These are phyloP conservation scores for Melampsora abietis-canadensis DNA, from an alignment of 1,284 basidiomycete genomes.

Conservation along the genomic window DNA sequence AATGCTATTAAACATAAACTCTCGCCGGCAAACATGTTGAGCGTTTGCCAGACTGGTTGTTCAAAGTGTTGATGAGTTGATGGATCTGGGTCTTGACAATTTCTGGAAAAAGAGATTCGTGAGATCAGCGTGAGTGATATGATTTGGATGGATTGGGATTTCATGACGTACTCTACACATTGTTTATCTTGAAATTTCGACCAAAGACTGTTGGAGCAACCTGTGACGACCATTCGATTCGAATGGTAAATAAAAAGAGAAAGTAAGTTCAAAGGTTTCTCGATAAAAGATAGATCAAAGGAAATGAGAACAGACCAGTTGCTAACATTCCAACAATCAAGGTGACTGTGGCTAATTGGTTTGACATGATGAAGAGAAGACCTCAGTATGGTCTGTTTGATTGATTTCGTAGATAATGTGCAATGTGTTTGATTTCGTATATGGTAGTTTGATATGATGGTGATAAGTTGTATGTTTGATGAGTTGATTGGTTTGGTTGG, in stretches of 20 bases:
- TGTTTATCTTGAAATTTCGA: constrained; percentile 70
- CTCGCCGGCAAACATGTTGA: constrained; percentile 70
- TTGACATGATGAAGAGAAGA: background rate
- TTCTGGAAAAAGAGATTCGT: constrained; percentile 23
- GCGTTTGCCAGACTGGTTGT: constrained; percentile 73
- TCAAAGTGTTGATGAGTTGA: constrained; percentile 20
- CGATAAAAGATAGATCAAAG: no score
- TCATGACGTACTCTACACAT: constrained; percentile 78
- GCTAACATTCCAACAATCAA: background rate
- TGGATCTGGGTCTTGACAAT: constrained; percentile 23
- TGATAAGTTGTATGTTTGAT: background rate
- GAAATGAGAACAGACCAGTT: background rate
- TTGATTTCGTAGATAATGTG: no score
- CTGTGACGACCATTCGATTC: background rate
- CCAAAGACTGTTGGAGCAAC: constrained; percentile 36
- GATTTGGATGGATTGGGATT: constrained; percentile 78
- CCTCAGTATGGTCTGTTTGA: background rate
- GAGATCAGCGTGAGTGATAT: constrained; percentile 47
- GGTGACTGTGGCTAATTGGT: background rate
- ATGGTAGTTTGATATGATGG: background rate
- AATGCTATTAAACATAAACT: constrained; percentile 59
- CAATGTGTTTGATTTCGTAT: background rate
- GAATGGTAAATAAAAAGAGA: background rate
- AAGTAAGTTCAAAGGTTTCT: no score
- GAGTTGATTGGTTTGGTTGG: no score